Base-by-base conservation (phyloP, 2,329 filamentous ascomycete species). In the Tolypocladium endophyticum region DNA sequence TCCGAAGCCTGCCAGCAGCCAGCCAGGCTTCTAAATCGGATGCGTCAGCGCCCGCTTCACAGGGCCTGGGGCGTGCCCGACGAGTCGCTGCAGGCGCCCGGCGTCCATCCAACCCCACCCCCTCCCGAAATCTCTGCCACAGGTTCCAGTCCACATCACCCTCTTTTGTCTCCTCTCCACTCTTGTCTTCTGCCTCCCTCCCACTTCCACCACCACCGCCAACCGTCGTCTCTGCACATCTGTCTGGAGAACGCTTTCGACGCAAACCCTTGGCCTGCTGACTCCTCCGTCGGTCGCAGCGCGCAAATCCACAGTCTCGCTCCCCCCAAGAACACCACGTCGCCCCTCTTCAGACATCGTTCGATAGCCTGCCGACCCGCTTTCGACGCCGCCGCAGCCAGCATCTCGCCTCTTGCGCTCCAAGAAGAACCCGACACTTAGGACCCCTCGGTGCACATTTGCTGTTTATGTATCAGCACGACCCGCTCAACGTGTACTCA, bases 381-480 rank as follows among this genome's bases (percentile, higher is more conserved):
- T 57, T 47, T 18, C 47, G 25, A 50, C 39, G 20, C 33, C n/a
- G 28, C 20, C 16, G 33, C 53, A 16, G 39, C 54, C 58, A 23
- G 25, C 0, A 12, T 28, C 54, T 45, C 38, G 12, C 54, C 45
- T 57, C 57, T 47, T 33, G 23, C 45, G 33, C 28, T 39, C 36
- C 52, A 58, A 47, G 36, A 33, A 56, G 59, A 58, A 60, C 63
- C 64, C 65, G 64, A 67, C 70, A 71, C 67, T 66, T 71, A 73
- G 67, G 58, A 66, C 62, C 65, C 60, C 61, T 66, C 65, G 64
- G 64, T 60, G 64, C 68, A 74, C 70, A 71, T 72, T 54, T 73
- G 72, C 74, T 88, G 91, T 96, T 89, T 95, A 96, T 96, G 92
- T 96, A 96, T 96, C 92, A 92, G 90, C 88, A 90, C 90, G 88